Evolutionary conservation across 2,329 filamentous ascomycete species (phyloP), one percentile per base, ranked within the genome.

Genomic region (Emmonsia crescens): DNA sequence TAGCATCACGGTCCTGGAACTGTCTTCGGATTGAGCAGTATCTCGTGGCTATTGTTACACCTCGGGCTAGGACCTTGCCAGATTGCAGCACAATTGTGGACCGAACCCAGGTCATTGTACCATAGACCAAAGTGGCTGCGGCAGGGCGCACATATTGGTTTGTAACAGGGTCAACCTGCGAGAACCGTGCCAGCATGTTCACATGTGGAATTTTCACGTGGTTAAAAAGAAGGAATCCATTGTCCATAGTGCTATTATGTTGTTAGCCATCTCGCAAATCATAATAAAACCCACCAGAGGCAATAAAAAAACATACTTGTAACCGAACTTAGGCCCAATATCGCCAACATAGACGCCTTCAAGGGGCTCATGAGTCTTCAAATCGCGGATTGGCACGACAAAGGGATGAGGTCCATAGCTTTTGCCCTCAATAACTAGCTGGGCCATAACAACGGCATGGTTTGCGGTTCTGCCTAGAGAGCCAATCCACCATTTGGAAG

Each of bases 401-500:
- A 93, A 92, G 0, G 89, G 88, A 69, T 92, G 88, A 44, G 89
- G 88, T 0, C 89, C 89, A 66, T 85, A 85, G 21, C 79, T 76
- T 74, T 88, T 89, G 66, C 87, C 87, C 63, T 79, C 77, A 64
- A 91, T 81, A 64, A 86, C 82, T 33, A 92, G 79, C 74, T 91
- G 88, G 0, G 89, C 89, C 81, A 92, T 90, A 3, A 92, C 87
- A 1, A 89, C 84, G 1, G 89, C 89, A 69, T 90, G 82, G 71
- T 89, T 92, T 52, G 89, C 89, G 2, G 86, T 86, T 67, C 87
- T 82, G 59, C 89, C 89, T 3, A 92, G 80, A 12, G 87, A 89
- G 1, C 89, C 89, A 67, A 91, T 91, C 89, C 89, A 92, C 88
- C 88, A 93, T 71, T 93, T 93, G 40, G 86, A 87, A 0, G 88